These are phyloP conservation scores for Sporisorium iseilematis-ciliati DNA, from an alignment of 1,284 basidiomycete species.

Conservation along the genomic window DNA sequence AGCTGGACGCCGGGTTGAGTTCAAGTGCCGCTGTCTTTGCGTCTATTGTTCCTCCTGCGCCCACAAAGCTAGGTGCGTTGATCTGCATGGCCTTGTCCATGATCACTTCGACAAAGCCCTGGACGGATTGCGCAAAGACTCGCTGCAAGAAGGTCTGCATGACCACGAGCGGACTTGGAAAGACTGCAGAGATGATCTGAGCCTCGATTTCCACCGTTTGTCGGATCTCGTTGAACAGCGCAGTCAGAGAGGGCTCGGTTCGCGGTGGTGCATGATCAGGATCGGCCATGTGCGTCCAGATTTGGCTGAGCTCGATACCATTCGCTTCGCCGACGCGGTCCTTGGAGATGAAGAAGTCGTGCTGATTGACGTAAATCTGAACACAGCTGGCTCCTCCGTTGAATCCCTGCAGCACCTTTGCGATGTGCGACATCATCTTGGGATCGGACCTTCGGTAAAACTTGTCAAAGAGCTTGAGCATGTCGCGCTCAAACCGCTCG, in stretches of 20 bases:
- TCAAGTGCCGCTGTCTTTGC: conserved; percentile 37
- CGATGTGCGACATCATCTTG: conserved; percentile 99
- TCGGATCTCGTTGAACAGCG: conserved; percentile 88
- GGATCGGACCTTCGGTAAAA: conserved; percentile 93
- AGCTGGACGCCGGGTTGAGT: conserved; percentile 14
- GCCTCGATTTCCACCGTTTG: conserved; percentile 93
- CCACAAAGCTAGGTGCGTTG: conserved; percentile 39
- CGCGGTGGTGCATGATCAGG: conserved; percentile 84
- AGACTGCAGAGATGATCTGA: conserved; percentile 98
- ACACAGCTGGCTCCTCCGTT: conserved; percentile 97
- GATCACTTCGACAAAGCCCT: conserved; percentile 66
- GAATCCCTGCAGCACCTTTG: conserved; percentile 95
- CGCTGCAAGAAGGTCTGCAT: conserved; percentile 99
- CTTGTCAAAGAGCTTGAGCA: conserved; percentile 91
- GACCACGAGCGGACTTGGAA: conserved; percentile 95
- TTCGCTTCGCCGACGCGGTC: conserved; percentile 79
- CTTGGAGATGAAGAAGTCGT: conserved; percentile 76
- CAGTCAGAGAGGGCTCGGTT: conserved; percentile 81
- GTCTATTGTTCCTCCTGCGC: conserved; percentile 36
- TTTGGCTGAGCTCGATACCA: conserved; percentile 74
- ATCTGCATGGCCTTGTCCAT: conserved; percentile 66
- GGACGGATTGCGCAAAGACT: conserved; percentile 90
- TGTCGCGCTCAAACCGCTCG: conserved; percentile 98
- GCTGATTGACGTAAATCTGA: conserved; percentile 99
- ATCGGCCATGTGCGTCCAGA: conserved; percentile 78